A percentile compares a stretch with the other conserved stretches of the same genome.
These are phyloP conservation scores for Hyphopichia khmerensis DNA, from an alignment of 1,139 yeast species.

Conservation along the genomic window DNA sequence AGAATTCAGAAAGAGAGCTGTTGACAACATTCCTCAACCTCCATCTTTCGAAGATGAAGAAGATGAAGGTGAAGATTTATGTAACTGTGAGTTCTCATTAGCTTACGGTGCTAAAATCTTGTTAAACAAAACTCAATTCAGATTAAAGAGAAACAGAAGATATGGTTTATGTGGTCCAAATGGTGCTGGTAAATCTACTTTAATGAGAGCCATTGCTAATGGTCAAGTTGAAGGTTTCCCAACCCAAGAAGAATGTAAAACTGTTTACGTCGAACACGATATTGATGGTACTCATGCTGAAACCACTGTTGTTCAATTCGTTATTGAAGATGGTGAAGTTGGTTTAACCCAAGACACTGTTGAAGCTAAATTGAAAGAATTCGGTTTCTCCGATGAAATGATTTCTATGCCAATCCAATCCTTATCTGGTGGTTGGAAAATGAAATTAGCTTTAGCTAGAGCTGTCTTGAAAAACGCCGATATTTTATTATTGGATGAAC, in stretches of 20 bases:
- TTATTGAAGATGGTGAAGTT: slow-evolving; percentile 77
- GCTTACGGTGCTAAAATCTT: slow-evolving; percentile 99
- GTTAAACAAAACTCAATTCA: slow-evolving; percentile 98
- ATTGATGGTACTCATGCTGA: slow-evolving; percentile 98
- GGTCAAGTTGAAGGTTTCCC: slow-evolving; percentile 99
- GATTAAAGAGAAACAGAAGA: slow-evolving; percentile 99
- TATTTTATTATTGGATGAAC: slow-evolving; percentile 97
- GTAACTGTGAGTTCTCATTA: slow-evolving; percentile 99
- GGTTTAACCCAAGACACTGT: slow-evolving; percentile 70
- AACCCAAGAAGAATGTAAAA: slow-evolving; percentile 95
- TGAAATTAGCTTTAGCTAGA: slow-evolving; percentile 99
- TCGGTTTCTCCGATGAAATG: slow-evolving; percentile 92
- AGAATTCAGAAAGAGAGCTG: slow-evolving; percentile 92
- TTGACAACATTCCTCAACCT: slow-evolving; percentile 96
- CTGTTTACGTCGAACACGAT: slow-evolving; percentile 99
- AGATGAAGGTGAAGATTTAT: slow-evolving; percentile 99
- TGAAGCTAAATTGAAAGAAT: slow-evolving; percentile 75
- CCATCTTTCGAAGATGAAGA: slow-evolving; percentile 98
- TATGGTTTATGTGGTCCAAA: slow-evolving; percentile 99
- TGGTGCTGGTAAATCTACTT: slow-evolving; percentile 99
- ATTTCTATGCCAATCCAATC: slow-evolving; percentile 89
- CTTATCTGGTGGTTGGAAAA: slow-evolving; percentile 99
- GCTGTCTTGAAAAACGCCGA: slow-evolving; percentile 99
- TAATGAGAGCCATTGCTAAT: slow-evolving; percentile 99
- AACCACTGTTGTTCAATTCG: slow-evolving; percentile 89